Base-by-base conservation (phyloP, 192 early-diverging fungal genomes). In the Spizellomyces punctatus region DNA sequence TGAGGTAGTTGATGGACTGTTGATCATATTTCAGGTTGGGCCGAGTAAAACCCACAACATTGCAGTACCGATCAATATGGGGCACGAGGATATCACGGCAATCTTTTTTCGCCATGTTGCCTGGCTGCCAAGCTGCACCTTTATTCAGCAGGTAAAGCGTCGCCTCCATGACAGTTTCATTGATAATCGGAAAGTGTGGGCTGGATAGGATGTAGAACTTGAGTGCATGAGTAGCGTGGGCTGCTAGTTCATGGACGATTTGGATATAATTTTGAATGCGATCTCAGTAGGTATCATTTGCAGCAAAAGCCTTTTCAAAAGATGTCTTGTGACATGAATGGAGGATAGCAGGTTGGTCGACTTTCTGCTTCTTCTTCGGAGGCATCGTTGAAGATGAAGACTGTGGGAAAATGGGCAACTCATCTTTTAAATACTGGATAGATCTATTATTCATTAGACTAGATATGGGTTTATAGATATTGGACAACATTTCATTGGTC, bases 91-190 rank as follows among this genome's bases (percentile, higher is more conserved):
- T n/a, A n/a, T n/a, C n/a, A n/a, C n/a, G n/a, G n/a, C n/a, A n/a
- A n/a, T n/a, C n/a, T n/a, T n/a, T n/a, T n/a, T n/a, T 62, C 21
- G 10, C 49, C 49, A n/a, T n/a, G n/a, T n/a, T n/a, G n/a, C n/a
- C n/a, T n/a, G 45, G 63, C 12, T 16, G 9, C 7, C 19, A 60
- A 12, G 21, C 63, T 46, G 43, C 8, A 10, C 63, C 63, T 21
- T 64, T 64, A 45, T 64, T 64, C 9, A 64, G 12, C 27, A 64
- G 27, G 21, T 64, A 21, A 47, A 64, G 21, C 12, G 43, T 27
- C 8, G 16, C 21, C 9, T 46, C 8, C 10, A 64, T 27, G 21
- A 48, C 41, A 12, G 36, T 21, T 27, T 64, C 21, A 10, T 22
- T 64, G 42, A 64, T 8, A 8, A 46, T 47, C 9, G 63, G 63